Base-by-base conservation (phyloP, 441 rosid species). In the Gossypium trilobum region DNA sequence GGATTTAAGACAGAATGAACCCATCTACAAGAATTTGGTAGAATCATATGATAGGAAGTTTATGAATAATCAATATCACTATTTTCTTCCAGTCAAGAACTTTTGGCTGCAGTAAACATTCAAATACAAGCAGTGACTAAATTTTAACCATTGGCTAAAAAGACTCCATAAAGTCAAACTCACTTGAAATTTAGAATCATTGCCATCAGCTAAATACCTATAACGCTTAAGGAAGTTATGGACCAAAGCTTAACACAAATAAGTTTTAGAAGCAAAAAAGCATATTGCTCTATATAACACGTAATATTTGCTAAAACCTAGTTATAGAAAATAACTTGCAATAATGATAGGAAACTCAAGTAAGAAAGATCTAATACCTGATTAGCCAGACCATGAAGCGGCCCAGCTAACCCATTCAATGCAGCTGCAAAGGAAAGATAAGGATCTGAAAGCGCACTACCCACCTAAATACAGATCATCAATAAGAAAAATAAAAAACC, bases 381-480 rank as follows among this genome's bases (percentile, higher is more conserved):
- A 87, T 95, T 92, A 70, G 99, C 97, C 87, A 95, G 82, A 76
- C 99, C 99, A 82, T 95, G 99, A 59, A 95, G 99, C 69, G 99
- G 99, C 31, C 99, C 99, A 80, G 97, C 93, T 83, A 95, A 88
- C 75, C 99, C 99, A 83, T 92, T 92, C 83, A 92, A 80, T 2
- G 97, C 99, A 74, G 97, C 97, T 4, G 96, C 92, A 88, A 91
- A 95, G 59, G 97, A 82, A 80, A 95, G 98, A 82, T 91, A 92
- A 46, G 99, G 98, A 84, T 92, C 99, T 66, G 98, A 86, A 76
- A 95, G 95, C 69, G 98, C 99, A 82, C 99, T 95, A 27, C 87
- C 96, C 75, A 95, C 99, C 98, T 92, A 80, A 69, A 79, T 22
- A 51, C 27, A 68, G 19, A 51, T 62, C 29, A 65, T 7, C 20